phyloP scores from a whole-genome alignment of 2,329 filamentous ascomycete species.

The Epichloe brachyelytri region DNA sequence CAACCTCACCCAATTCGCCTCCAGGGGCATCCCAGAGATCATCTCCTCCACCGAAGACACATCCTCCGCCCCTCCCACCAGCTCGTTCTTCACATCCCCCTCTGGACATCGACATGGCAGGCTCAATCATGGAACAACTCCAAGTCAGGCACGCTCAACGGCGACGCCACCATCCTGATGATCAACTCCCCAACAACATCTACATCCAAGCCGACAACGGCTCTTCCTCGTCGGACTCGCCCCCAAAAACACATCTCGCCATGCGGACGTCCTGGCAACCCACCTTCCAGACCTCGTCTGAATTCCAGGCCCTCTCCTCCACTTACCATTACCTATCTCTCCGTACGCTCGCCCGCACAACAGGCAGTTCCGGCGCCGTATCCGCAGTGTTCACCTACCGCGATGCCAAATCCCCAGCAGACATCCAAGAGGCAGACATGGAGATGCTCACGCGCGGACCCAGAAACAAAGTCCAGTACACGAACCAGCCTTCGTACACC shows the following conservation, averaged over 20 bases:
- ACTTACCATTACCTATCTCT: conserved; percentile 22
- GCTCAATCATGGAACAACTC: conserved; percentile 28
- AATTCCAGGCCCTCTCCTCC: conserved; percentile 27
- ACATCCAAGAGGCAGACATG: conserved; percentile 27
- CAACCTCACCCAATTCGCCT: conserved; percentile 25
- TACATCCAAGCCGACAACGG: conserved; percentile 28
- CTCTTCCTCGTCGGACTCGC: conserved; percentile 3
- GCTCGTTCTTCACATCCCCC: conserved; percentile 25
- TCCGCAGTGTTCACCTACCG: conserved; percentile 42
- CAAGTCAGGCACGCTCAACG: background rate
- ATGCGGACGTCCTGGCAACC: conserved; percentile 32
- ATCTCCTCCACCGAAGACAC: conserved; percentile 17
- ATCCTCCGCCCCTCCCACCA: conserved; percentile 15
- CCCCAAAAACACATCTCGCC: conserved; percentile 30
- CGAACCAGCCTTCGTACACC: conserved; percentile 44
- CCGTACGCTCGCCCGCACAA: conserved; percentile 38
- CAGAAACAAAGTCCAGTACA: conserved; percentile 36
- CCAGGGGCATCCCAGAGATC: conserved; percentile 16
- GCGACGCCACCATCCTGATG: conserved; percentile 20
- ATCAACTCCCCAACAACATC: conserved; percentile 29
- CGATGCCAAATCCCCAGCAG: conserved; percentile 19
- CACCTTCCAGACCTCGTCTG: conserved; percentile 33
- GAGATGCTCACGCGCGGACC: conserved; percentile 38
- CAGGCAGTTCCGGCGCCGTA: conserved; percentile 34
- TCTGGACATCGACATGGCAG: conserved; percentile 26